A percentile compares a stretch with the other conserved stretches of the same genome.
Conservation (phyloP, 2,329 filamentous ascomycete species). For the Claviceps sp. region DNA sequence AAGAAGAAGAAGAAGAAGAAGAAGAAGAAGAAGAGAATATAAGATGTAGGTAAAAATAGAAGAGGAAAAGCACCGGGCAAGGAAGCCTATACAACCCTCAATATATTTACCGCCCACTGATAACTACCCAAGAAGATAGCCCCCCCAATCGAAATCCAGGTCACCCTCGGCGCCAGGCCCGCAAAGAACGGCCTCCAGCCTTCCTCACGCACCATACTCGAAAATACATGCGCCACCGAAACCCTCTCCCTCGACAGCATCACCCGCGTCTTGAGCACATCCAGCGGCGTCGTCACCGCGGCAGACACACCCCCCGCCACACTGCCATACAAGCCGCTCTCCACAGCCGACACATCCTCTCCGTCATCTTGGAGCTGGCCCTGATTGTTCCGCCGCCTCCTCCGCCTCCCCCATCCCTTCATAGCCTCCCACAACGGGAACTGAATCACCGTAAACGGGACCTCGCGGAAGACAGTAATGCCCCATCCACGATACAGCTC, state of each 20-base stretch:
- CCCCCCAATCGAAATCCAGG: conserved; percentile 91
- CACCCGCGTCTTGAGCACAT: conserved; percentile 92
- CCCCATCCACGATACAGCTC: conserved; percentile 87
- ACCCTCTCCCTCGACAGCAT: conserved; percentile 71
- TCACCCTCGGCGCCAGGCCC: conserved; percentile 67
- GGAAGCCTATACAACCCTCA: conserved; percentile 23
- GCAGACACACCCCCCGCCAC: conserved; percentile 75
- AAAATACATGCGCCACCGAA: conserved; percentile 45
- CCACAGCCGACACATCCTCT: conserved; percentile 48
- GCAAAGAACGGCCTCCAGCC: conserved; percentile 60
- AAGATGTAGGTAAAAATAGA: too few relatives aligned
- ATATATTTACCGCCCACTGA: conserved; percentile 70
- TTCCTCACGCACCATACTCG: conserved; percentile 48
- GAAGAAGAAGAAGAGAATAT: not conserved
- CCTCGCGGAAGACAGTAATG: conserved; percentile 88
- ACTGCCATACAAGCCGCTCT: conserved; percentile 78
- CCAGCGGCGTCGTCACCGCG: conserved; percentile 78
- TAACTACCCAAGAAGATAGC: conserved; percentile 92
- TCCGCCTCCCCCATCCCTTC: conserved; percentile 48
- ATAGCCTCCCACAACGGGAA: conserved; percentile 94
- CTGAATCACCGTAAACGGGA: conserved; percentile 93
- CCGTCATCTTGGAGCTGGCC: conserved; percentile 7
- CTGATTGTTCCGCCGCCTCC: conserved; percentile 11
- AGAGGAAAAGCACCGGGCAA: not conserved
- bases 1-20: too few relatives aligned